Base-by-base conservation (phyloP, 257 asterid genomes). In the Penstemon barbatus region DNA sequence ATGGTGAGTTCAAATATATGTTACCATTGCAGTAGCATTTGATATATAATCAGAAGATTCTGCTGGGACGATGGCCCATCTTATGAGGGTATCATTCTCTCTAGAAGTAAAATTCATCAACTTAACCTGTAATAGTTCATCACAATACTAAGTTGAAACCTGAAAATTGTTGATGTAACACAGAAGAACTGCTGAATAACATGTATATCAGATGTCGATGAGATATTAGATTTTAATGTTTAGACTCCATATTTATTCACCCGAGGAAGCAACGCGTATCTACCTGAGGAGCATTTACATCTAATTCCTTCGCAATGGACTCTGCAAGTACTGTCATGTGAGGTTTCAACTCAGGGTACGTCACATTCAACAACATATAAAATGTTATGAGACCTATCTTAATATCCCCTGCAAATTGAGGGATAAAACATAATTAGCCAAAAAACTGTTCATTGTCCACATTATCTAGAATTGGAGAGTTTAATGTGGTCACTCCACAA, bases 261-360 rank as follows among this genome's bases (percentile, higher is more conserved):
- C 50, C 50, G 61, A 43, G 65, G 57, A 63, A 69, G 52, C 25
- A 15, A 71, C 71, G 51, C 25, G 61, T 25, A 68, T 77, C 75
- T 78, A 94, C 99, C 99, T 94, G 97, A 52, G 97, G 75, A 67
- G 76, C 74, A 72, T 78, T 78, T 57, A 89, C 81, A 72, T 59
- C 77, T 51, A 91, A 79, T 65, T 82, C 97, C 71, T 81, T 77
- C 8, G 97, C 85, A 56, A 94, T 79, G 57, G 66, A 68, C 75
- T 82, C 73, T 41, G 84, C 61, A 70, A 94, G 92, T 71, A 86
- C 97, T 19, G 88, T 54, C 65, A 87, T 78, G 46, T 57, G 97
- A 80, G 97, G 96, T 88, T 91, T 84, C 89, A 94, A 66, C 63
- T 82, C 84, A 2, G 89, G 69, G 88, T 83, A 82, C 66, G 80